phyloP scores from a whole-genome alignment of 1,284 basidiomycete species.

The Ganoderma boninense region DNA sequence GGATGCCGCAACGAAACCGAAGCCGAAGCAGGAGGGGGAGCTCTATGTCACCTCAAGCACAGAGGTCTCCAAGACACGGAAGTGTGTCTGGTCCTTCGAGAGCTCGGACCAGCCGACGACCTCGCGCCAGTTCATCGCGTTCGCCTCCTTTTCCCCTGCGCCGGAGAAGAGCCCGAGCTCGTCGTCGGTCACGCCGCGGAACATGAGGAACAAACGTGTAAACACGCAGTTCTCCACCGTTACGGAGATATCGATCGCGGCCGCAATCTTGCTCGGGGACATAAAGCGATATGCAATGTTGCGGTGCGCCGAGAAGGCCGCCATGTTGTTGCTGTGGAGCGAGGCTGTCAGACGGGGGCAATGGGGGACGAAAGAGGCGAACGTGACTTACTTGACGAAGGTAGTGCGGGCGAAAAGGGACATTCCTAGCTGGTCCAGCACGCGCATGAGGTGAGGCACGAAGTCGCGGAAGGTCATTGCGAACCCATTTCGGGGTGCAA shows the following conservation, averaged over 20 bases:
- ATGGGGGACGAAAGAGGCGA: not conserved
- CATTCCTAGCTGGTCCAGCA: slow-evolving; percentile 81
- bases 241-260: slow-evolving; percentile 86
- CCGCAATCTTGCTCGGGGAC: slow-evolving; percentile 75
- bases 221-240: slow-evolving; percentile 80
- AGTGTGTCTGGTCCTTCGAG: slow-evolving; percentile 73
- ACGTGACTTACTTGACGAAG: slow-evolving; percentile 71
- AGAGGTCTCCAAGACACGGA: slow-evolving; percentile 80
- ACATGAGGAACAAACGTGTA: slow-evolving; percentile 86
- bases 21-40: not conserved
- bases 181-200: slow-evolving; percentile 81
- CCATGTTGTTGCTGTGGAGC: slow-evolving; percentile 69
- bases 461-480: slow-evolving; percentile 84
- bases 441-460: slow-evolving; percentile 76
- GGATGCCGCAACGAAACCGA: slow-evolving; percentile 6
- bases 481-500: slow-evolving; percentile 80
- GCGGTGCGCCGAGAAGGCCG: slow-evolving; percentile 74
- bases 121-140: slow-evolving; percentile 79
- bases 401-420: slow-evolving; percentile 79
- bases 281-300: slow-evolving; percentile 90
- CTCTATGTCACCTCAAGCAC: slow-evolving; percentile 68
- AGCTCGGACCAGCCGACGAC: slow-evolving; percentile 80
- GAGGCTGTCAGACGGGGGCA: slow-evolving; percentile 4
- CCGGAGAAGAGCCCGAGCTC: slow-evolving; percentile 74
- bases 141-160: slow-evolving; percentile 87